Conservation (phyloP, 164 flowering plant species). For the Magnolia sinica region DNA sequence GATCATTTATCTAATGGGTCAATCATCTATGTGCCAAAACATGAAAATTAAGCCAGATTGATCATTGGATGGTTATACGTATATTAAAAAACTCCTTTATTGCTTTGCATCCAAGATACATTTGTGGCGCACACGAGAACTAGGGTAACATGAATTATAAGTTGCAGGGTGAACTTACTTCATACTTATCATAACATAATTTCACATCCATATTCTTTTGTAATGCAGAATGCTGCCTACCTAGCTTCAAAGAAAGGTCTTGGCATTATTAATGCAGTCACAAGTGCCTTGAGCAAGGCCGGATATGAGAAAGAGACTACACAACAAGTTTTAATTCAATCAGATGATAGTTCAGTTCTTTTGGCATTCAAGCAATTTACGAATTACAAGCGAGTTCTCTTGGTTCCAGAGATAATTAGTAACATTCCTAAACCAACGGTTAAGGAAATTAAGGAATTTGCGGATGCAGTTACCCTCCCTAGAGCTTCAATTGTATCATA, state of each 20-base stretch:
- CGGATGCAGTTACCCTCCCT: conserved; percentile 53
- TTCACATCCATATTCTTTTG: not conserved
- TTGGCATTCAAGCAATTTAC: conserved; percentile 41
- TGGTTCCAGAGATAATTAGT: conserved; percentile 37
- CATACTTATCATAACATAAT: no score
- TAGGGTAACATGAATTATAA: no score
- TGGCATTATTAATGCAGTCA: conserved; percentile 45
- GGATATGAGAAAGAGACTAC: conserved; percentile 63
- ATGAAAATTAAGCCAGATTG: no score
- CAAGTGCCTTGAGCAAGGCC: conserved; percentile 57
- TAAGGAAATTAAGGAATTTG: conserved; percentile 66
- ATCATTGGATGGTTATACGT: no score
- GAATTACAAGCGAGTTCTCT: conserved; percentile 47
- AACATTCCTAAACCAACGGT: conserved; percentile 41
- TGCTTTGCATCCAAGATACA: no score
- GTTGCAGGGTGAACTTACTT: no score
- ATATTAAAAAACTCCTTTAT: no score
- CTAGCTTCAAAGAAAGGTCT: conserved; percentile 81
- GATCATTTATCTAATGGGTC: no score
- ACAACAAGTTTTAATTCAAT: conserved; percentile 67
- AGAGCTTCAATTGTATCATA: conserved; percentile 36
- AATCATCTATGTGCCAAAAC: no score
- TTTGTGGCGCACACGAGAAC: no score
- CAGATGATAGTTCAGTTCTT: conserved; percentile 79
- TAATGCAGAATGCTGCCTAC: conserved; percentile 75